Percentiles rank a stretch among this genome's conserved stretches.
Evolutionary conservation across 2,329 filamentous ascomycete species (phyloP).

Genomic region (Epichloe coenophiala): DNA sequence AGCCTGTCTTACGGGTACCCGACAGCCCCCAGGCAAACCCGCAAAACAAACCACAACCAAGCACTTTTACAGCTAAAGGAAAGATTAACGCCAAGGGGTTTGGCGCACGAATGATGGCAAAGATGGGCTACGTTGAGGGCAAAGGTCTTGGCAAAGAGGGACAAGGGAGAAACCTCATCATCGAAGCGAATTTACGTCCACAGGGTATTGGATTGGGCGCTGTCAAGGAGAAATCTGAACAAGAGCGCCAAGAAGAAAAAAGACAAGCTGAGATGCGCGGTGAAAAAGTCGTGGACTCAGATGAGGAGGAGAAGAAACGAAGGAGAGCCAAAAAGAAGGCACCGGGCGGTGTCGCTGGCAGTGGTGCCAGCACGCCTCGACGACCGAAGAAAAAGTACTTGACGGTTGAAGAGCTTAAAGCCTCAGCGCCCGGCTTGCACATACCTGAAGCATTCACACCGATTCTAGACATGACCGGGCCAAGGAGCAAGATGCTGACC

Average conservation of each 20-base stretch:
- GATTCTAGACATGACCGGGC: slow-evolving; percentile 83
- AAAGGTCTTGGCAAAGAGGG: slow-evolving; percentile 71
- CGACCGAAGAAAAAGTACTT: slow-evolving; percentile 62
- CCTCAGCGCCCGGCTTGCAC: slow-evolving; percentile 66
- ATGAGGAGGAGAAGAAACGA: slow-evolving; percentile 66
- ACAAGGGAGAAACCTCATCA: slow-evolving; percentile 76
- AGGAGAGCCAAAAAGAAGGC: slow-evolving; percentile 39
- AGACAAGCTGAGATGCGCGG: slow-evolving; percentile 64
- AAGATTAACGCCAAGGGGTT: slow-evolving; percentile 57
- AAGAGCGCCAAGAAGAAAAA: slow-evolving; percentile 78
- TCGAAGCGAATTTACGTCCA: slow-evolving; percentile 78
- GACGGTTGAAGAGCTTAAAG: slow-evolving; percentile 70
- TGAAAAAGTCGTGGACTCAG: slow-evolving; percentile 67
- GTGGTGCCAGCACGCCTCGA: slow-evolving; percentile 55
- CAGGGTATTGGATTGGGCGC: slow-evolving; percentile 78
- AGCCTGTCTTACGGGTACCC: slow-evolving; percentile 37
- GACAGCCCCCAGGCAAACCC: slow-evolving; percentile 24
- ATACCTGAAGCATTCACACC: slow-evolving; percentile 83
- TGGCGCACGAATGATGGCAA: slow-evolving; percentile 93
- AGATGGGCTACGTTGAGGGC: slow-evolving; percentile 90
- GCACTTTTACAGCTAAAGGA: slow-evolving; percentile 36
- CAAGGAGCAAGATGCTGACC: slow-evolving; percentile 63
- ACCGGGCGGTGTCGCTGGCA: slow-evolving; percentile 34
- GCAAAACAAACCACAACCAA: slow-evolving; percentile 30
- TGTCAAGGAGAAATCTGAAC: slow-evolving; percentile 77